Evolutionary conservation across 306 rosid species (phyloP).

Genomic region (Sindora glabra): DNA sequence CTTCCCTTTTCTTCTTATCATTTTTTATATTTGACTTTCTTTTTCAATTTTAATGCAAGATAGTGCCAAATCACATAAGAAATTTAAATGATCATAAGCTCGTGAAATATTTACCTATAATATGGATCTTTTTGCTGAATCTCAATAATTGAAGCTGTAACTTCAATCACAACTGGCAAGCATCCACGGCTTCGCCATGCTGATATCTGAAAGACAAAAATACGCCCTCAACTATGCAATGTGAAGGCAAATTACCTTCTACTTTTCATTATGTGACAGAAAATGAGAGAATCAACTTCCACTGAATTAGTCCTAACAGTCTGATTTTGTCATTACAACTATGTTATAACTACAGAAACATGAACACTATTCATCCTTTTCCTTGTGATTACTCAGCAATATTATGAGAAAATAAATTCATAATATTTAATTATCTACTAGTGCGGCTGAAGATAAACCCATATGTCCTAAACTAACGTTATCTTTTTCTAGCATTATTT

Average conservation of each 20-base stretch:
- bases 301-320: not conserved
- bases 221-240: not conserved
- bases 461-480: too few species aligned
- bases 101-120: slow-evolving; percentile 33
- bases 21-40: too few species aligned
- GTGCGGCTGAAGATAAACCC: too few species aligned
- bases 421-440: too few species aligned
- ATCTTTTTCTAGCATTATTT: too few species aligned
- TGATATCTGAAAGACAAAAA: slow-evolving; percentile 42
- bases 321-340: not conserved
- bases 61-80: not conserved
- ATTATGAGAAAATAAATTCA: not conserved
- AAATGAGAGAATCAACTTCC: not conserved
- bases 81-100: not conserved
- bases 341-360: not conserved
- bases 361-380: not conserved
- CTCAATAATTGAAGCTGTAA: slow-evolving; percentile 66
- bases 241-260: not conserved
- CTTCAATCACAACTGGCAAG: slow-evolving; percentile 62
- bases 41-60: not conserved
- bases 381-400: not conserved
- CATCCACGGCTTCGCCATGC: slow-evolving; percentile 86
- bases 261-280: not conserved
- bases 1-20: not conserved
- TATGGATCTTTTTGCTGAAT: slow-evolving; percentile 59